Percentiles rank a stretch among this genome's conserved stretches.
Conservation (phyloP, 75 land plant genomes). For the Adiantum capillusveneris region DNA sequence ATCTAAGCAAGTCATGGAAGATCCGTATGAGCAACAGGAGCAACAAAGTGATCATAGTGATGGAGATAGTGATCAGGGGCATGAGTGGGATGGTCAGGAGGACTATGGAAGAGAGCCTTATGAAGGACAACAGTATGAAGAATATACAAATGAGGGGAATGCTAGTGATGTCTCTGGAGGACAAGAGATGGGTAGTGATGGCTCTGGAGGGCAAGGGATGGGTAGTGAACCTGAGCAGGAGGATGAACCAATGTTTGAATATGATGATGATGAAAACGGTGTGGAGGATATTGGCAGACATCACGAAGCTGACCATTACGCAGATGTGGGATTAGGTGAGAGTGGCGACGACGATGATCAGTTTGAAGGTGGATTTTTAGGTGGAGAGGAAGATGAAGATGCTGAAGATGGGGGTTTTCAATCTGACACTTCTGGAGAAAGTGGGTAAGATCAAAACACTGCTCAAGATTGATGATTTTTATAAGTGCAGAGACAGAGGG, state of each 20-base stretch:
- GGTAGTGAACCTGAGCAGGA: slow-evolving; percentile 7
- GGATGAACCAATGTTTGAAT: slow-evolving; percentile 10
- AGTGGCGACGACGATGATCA: background rate
- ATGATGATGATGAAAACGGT: slow-evolving; percentile 11
- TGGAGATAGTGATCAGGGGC: slow-evolving; percentile 1
- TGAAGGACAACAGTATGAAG: slow-evolving; percentile 5
- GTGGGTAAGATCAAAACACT: too few relatives aligned
- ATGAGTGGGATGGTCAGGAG: slow-evolving; percentile 3
- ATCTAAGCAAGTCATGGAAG: slow-evolving; percentile 5
- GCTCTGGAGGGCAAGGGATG: background rate
- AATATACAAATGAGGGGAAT: background rate
- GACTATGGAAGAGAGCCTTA: background rate
- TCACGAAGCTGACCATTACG: background rate
- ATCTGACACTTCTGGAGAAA: slow-evolving; percentile 1
- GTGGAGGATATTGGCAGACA: slow-evolving; percentile 6
- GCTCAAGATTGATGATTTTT: too few relatives aligned
- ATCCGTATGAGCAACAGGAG: slow-evolving; percentile 3
- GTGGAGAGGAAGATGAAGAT: slow-evolving; percentile 17
- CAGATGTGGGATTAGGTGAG: background rate
- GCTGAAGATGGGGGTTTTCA: slow-evolving; percentile 13
- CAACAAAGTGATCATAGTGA: slow-evolving; percentile 4
- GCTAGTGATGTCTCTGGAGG: background rate
- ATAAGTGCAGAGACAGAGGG: too few relatives aligned
- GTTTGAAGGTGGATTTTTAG: slow-evolving; percentile 1
- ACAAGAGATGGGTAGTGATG: background rate